Percentiles rank a stretch among this genome's conserved stretches.
Conservation (phyloP, 768 basidiomycete genomes). For the Paxillus ammoniavirescens region DNA sequence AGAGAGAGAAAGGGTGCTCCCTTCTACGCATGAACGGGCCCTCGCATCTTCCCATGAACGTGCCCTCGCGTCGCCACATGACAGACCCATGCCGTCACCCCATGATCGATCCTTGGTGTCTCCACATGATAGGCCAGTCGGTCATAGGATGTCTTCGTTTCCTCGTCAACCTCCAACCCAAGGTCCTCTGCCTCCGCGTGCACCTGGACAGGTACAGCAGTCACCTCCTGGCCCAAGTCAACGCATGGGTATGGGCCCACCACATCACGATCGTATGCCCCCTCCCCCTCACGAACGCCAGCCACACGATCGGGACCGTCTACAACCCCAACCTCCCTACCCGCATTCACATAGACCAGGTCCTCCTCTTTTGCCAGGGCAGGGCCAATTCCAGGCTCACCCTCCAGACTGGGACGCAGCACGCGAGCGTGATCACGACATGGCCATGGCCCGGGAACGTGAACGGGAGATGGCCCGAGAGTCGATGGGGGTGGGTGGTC, state of each 20-base stretch:
- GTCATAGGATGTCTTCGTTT: conserved; percentile 25
- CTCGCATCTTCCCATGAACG: conserved; percentile 26
- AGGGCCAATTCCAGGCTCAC: conserved; percentile 30
- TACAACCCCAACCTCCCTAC: conserved; percentile 25
- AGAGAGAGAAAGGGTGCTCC: conserved; percentile 21
- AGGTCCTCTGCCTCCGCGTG: conserved; percentile 11
- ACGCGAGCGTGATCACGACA: conserved; percentile 24
- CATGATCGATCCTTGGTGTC: conserved; percentile 22
- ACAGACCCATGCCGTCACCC: conserved; percentile 17
- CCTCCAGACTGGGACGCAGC: conserved; percentile 28
- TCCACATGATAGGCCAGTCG: conserved; percentile 19
- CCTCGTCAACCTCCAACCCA: conserved; percentile 20
- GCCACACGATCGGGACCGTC: conserved; percentile 24
- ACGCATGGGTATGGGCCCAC: conserved; percentile 16
- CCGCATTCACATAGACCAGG: conserved; percentile 19
- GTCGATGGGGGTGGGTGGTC: conserved; percentile 13
- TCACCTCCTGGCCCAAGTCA: conserved; percentile 25
- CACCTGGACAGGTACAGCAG: conserved; percentile 16
- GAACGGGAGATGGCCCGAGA: neutral
- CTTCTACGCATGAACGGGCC: conserved; percentile 24
- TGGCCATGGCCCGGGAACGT: conserved; percentile 15
- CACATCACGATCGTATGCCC: conserved; percentile 21
- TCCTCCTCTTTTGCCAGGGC: conserved; percentile 25
- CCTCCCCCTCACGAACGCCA: conserved; percentile 22
- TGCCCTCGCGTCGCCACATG: conserved; percentile 17